A percentile compares a stretch with the other conserved stretches of the same genome.
Evolutionary conservation across 140 eudicot genomes (phyloP).

Genomic region (Ambrosia hybrid): DNA sequence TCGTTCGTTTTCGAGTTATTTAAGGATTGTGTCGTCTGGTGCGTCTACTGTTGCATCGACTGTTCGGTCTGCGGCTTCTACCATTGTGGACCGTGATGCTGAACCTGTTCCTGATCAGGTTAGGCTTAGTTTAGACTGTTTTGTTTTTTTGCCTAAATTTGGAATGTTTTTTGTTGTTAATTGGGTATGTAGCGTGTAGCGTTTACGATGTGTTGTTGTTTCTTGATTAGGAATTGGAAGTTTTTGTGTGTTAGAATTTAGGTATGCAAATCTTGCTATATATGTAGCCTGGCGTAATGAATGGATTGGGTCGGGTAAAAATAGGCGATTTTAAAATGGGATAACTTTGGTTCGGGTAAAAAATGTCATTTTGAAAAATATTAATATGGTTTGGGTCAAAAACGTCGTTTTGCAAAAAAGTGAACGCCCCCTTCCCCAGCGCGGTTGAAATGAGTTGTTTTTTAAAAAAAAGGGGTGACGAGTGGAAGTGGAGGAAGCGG

Average conservation of each 20-base stretch:
- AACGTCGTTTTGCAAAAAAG: no score
- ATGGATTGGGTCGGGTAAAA: not conserved
- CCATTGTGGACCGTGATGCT: slow-evolving; percentile 69
- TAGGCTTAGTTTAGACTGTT: not conserved
- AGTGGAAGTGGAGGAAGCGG: no score
- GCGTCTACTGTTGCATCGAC: slow-evolving; percentile 81
- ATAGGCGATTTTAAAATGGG: not conserved
- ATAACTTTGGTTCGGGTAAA: not conserved
- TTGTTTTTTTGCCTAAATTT: not conserved
- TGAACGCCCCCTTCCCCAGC: no score
- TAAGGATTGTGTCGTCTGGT: slow-evolving; percentile 78
- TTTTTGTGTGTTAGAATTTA: not conserved
- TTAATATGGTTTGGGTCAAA: not conserved
- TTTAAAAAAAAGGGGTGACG: no score
- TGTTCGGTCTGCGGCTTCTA: slow-evolving; percentile 83
- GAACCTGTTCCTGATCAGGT: slow-evolving; percentile 75
- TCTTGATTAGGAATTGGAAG: not conserved
- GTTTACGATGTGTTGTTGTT: not conserved
- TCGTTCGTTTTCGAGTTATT: slow-evolving; percentile 64
- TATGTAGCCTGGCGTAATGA: not conserved
- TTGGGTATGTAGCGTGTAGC: not conserved
- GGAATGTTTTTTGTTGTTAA: not conserved
- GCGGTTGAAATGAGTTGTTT: no score
- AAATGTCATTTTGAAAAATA: no score
- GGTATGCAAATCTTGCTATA: not conserved